A percentile compares a stretch with the other conserved stretches of the same genome.
Evolutionary conservation across 1,284 basidiomycete species (phyloP).

Genomic region (Leccinum glutinopallens): DNA sequence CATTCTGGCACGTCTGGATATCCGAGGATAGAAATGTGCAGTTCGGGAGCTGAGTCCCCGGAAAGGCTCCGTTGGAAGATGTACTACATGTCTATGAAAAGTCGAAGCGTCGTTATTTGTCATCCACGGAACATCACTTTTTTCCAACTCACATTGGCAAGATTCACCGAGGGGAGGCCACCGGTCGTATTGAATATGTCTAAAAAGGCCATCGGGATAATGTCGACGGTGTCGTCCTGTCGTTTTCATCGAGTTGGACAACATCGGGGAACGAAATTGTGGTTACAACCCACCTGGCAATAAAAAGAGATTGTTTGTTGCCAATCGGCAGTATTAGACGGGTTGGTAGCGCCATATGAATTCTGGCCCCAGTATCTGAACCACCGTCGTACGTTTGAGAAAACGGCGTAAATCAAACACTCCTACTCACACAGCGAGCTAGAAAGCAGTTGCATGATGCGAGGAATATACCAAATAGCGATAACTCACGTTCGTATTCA

Average conservation of each 20-base stretch:
- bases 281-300: conserved; percentile 21
- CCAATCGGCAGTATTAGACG: conserved; percentile 27
- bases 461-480: neutral
- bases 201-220: conserved; percentile 62
- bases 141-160: conserved; percentile 53
- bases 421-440: conserved; percentile 30
- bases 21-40: conserved; percentile 57
- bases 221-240: conserved; percentile 28
- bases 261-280: neutral
- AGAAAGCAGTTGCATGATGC: conserved; percentile 5
- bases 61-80: conserved; percentile 44
- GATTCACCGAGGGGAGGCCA: conserved; percentile 58
- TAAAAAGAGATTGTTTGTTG: conserved; percentile 35
- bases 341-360: conserved; percentile 34
- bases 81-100: conserved; percentile 42
- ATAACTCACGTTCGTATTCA: conserved; percentile 33
- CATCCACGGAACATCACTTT: neutral
- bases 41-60: conserved; percentile 59
- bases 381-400: neutral
- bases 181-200: conserved; percentile 58
- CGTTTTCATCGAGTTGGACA: neutral
- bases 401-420: neutral
- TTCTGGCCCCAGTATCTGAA: conserved; percentile 38
- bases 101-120: neutral
- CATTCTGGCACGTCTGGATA: conserved; percentile 62